A percentile compares a stretch with the other conserved stretches of the same genome.
Evolutionary conservation across 202 grass and related monocot species (phyloP).

Genomic region (Digitaria exilis): DNA sequence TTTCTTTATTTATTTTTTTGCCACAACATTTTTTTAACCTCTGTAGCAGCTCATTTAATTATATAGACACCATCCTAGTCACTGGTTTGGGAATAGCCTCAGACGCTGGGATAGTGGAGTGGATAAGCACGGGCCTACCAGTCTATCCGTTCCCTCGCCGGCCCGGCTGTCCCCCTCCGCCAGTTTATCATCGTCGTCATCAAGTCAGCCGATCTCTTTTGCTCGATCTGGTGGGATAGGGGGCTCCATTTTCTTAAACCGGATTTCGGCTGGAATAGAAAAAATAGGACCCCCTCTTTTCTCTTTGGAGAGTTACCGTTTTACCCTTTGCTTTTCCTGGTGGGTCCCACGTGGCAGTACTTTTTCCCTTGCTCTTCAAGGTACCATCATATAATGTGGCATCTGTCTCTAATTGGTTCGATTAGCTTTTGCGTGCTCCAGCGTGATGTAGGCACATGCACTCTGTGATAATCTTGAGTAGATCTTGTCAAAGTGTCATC

Average conservation of each 20-base stretch:
- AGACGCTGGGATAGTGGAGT: neutral
- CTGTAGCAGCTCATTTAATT: too few species aligned
- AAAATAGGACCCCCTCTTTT: too few species aligned
- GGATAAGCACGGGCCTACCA: slow-evolving; percentile 55
- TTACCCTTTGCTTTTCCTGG: neutral
- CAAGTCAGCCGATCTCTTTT: neutral
- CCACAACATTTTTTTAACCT: too few species aligned
- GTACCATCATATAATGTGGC: neutral
- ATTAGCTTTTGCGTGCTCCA: neutral
- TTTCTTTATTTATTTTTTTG: too few species aligned
- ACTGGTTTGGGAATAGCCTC: too few species aligned
- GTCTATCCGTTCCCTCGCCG: neutral
- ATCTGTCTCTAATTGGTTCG: too few species aligned
- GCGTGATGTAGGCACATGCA: too few species aligned
- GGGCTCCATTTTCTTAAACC: neutral
- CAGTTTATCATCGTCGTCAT: neutral
- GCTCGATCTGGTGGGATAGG: neutral
- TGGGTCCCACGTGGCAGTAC: neutral
- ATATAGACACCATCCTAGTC: too few species aligned
- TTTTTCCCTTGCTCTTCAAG: neutral
- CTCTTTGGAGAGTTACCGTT: neutral
- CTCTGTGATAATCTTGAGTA: too few species aligned
- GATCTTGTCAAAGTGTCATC: too few species aligned
- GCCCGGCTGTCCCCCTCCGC: neutral
- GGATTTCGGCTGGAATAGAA: neutral